Percentiles rank a stretch among this genome's conserved stretches.
These are phyloP conservation scores for Coemansia sp. DNA, from an alignment of 192 early-diverging fungal species.

Conservation along the genomic window DNA sequence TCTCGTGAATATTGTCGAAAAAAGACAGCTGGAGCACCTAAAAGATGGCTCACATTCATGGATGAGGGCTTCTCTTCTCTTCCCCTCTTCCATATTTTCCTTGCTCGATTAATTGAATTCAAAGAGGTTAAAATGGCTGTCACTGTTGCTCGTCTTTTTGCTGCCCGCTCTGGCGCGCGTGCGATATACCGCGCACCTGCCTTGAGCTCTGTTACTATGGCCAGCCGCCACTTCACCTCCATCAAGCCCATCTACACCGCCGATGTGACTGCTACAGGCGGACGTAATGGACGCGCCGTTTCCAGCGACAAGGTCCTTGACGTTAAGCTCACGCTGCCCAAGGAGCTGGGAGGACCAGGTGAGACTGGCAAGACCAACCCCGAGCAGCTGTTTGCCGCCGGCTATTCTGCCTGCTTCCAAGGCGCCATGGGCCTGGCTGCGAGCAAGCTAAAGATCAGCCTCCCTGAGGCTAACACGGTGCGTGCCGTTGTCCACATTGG, in stretches of 20 bases:
- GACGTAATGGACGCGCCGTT: constrained; percentile 57
- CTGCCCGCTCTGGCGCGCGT: constrained; percentile 22
- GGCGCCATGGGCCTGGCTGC: constrained; percentile 57
- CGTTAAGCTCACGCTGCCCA: constrained; percentile 56
- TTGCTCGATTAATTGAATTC: not conserved
- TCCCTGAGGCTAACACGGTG: constrained; percentile 51
- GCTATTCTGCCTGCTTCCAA: constrained; percentile 61
- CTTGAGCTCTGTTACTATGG: not conserved
- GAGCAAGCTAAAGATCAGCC: constrained; percentile 45
- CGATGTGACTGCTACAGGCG: constrained; percentile 55
- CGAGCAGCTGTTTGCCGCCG: constrained; percentile 59
- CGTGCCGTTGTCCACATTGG: constrained; percentile 54
- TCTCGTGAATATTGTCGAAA: not conserved
- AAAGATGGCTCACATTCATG: too few species aligned
- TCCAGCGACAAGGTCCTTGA: constrained; percentile 56
- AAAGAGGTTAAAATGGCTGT: constrained; percentile 16
- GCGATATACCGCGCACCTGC: constrained; percentile 4
- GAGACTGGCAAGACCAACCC: constrained; percentile 57
- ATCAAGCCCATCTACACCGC: constrained; percentile 62
- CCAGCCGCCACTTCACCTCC: constrained; percentile 35
- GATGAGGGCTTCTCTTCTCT: not conserved
- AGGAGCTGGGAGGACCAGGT: constrained; percentile 59
- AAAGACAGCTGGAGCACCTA: too few species aligned
- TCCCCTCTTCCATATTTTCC: not conserved
- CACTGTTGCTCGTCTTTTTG: constrained; percentile 32